These are phyloP conservation scores for Picea sitchensis DNA, from an alignment of 75 land plant genomes.

Conservation along the genomic window DNA sequence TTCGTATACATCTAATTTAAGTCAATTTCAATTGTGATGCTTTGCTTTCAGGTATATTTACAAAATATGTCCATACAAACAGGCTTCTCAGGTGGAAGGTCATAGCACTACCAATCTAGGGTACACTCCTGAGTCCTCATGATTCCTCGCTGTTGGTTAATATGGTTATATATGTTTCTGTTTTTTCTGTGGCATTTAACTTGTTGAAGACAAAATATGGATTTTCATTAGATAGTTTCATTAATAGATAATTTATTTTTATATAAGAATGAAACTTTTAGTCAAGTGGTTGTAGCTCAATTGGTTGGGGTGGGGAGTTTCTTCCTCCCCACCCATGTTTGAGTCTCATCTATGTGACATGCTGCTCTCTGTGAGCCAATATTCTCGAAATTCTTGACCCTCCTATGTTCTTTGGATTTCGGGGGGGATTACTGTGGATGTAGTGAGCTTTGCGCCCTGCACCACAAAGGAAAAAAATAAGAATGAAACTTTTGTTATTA, in stretches of 20 bases:
- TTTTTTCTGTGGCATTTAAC: not conserved
- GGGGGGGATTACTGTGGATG: no score
- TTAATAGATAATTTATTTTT: not conserved
- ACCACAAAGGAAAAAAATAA: not conserved
- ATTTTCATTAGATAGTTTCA: not conserved
- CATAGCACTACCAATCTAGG: slow-evolving; percentile 78
- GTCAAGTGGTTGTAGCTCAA: no score
- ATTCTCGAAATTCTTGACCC: no score
- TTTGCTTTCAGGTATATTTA: slow-evolving; percentile 68
- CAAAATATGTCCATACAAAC: slow-evolving; percentile 88
- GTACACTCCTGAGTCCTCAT: slow-evolving; percentile 24
- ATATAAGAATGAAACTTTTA: not conserved
- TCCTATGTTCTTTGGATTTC: no score
- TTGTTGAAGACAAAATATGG: not conserved
- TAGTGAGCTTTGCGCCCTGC: no score
- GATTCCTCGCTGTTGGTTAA: not conserved
- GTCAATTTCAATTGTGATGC: not conserved
- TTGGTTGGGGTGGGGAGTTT: no score
- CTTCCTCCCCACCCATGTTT: no score
- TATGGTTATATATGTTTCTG: not conserved
- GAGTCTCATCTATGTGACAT: no score
- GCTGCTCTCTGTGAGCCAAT: no score
- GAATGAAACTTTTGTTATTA: not conserved
- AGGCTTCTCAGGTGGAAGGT: slow-evolving; percentile 88
- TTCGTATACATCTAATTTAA: not conserved